Evolutionary conservation across 148 eudicot species (phyloP), one percentile per base, ranked within the genome.

Genomic region (Rhododendron ovatum): DNA sequence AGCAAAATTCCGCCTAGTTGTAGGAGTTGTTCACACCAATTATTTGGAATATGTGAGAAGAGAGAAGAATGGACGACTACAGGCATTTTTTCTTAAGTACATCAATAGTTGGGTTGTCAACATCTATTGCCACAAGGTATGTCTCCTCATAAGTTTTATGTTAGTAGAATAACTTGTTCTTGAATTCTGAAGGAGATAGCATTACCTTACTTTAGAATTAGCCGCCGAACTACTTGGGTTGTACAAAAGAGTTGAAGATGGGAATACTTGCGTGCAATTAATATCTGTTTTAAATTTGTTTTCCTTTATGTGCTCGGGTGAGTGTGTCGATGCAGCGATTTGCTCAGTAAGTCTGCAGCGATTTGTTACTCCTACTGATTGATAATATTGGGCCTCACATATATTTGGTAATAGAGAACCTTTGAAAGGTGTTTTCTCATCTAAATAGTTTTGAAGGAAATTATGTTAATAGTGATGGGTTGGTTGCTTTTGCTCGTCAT

Each of bases 21-120:
- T 97, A 47, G 99, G 99, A 82, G 85, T 97, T 75, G 94, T 95
- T 75, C 99, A 97, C 92, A 97, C 99, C 81, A 97, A 97, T 86
- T 97, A 97, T 85, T 89, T 94, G 82, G 99, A 95, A 82, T 95
- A 95, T 88, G 98, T 97, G 81, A 94, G 82, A 84, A 93, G 99
- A 86, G 99, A 97, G 85, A 95, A 93, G 91, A 95, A 92, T 89
- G 93, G 92, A 84, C 81, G 84, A 45, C 45, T 90, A n/a, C 90
- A 89, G 57, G 99, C 99, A 71, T 89, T 92, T 91, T 73, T 97
- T 59, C 84, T 97, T 74, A 93, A 97, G 85, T 92, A 91, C 69
- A 59, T 94, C 24, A 97, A 97, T 86, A 92, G 93, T 86, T 97
- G 98, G 99, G 94, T 97, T 14, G 93, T 94, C 84, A 78, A 92